Evolutionary conservation across 352 stramenopile species (phyloP).

Genomic region (Phytophthora uliginosa): DNA sequence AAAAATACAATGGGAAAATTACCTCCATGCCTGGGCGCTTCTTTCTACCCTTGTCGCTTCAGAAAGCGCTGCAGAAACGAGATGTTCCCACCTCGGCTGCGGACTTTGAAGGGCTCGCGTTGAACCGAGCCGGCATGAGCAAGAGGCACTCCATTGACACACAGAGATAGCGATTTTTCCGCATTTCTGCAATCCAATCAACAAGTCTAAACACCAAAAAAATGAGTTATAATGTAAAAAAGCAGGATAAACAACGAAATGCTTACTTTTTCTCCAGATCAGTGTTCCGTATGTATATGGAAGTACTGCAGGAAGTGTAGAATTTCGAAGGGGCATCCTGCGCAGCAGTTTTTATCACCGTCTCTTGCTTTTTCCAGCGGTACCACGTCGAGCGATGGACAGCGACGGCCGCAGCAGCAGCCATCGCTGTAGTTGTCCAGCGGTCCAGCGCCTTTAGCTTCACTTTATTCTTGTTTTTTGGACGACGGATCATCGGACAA

Average conservation of each 20-base stretch:
- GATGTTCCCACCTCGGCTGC: not conserved
- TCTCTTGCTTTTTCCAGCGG: not conserved
- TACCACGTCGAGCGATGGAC: not conserved
- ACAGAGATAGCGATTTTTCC: not conserved
- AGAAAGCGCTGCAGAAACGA: not conserved
- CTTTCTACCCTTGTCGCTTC: not conserved
- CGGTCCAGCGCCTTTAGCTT: not conserved
- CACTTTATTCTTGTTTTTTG: not conserved
- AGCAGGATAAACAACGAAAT: not conserved
- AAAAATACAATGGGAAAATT: not conserved
- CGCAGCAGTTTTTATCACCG: not conserved
- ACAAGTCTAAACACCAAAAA: not conserved
- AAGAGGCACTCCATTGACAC: not conserved
- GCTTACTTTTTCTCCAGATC: too few relatives aligned
- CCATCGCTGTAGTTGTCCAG: too few relatives aligned
- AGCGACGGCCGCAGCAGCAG: not conserved
- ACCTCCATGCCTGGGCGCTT: not conserved
- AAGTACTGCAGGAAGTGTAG: not conserved
- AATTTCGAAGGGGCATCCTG: not conserved
- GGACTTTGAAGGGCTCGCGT: not conserved
- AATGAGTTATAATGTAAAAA: not conserved
- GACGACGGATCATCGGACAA: not conserved
- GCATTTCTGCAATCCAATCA: not conserved
- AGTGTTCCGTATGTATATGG: not conserved
- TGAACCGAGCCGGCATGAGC: not conserved